Conservation (phyloP, 75 land plant species). For the Ceratopteris richardii region DNA sequence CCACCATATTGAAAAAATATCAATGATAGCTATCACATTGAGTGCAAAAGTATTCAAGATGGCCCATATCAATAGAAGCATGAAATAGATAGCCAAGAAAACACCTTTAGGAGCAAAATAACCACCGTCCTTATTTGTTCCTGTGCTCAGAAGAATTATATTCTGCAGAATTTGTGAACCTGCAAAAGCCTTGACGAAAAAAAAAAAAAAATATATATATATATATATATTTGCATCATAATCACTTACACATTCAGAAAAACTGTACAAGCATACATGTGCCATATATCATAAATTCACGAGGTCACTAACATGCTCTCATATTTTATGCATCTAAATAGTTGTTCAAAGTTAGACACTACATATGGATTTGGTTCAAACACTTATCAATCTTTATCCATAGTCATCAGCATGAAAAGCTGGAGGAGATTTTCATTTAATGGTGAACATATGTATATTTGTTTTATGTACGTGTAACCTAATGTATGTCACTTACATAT, state of each 20-base stretch:
- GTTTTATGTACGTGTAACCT: too few relatives aligned
- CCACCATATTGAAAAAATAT: conserved; percentile 83
- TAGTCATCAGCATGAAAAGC: too few relatives aligned
- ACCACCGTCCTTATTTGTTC: conserved; percentile 75
- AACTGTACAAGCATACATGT: neutral
- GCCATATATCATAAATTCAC: neutral
- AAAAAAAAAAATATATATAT: too few relatives aligned
- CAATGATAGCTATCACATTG: conserved; percentile 74
- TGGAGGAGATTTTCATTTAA: too few relatives aligned
- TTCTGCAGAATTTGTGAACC: conserved; percentile 77
- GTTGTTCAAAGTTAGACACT: too few relatives aligned
- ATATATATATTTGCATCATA: neutral
- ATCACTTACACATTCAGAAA: neutral
- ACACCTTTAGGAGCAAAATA: conserved; percentile 76
- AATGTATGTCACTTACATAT: too few relatives aligned
- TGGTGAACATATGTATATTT: too few relatives aligned
- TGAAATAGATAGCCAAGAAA: conserved; percentile 67
- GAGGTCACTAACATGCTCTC: too few relatives aligned
- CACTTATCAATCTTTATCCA: too few relatives aligned
- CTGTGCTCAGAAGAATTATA: conserved; percentile 69
- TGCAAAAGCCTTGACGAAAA: conserved; percentile 92
- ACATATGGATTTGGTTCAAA: too few relatives aligned
- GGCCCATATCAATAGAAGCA: conserved; percentile 74
- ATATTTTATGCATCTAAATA: too few relatives aligned
- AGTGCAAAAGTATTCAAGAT: conserved; percentile 78